These are phyloP conservation scores for Ramularia endophylla DNA, from an alignment of 2,329 filamentous ascomycete genomes.

Conservation along the genomic window DNA sequence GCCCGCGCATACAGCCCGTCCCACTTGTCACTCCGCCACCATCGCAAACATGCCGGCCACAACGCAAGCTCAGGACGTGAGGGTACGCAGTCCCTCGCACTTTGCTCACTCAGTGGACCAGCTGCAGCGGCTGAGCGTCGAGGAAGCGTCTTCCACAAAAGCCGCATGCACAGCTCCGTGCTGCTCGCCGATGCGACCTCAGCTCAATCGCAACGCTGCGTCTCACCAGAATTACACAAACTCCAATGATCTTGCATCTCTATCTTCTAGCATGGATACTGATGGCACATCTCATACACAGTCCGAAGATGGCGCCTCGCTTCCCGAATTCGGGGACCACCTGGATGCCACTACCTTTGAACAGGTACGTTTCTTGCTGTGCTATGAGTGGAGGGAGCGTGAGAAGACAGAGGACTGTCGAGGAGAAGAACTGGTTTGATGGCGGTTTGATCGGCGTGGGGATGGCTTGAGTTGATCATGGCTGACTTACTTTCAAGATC, in stretches of 20 bases:
- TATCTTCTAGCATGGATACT: conserved; percentile 17
- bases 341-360: conserved; percentile 79
- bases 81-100: conserved; percentile 18
- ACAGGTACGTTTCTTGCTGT: conserved; percentile 44
- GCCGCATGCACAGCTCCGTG: conserved; percentile 8
- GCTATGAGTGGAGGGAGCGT: neutral
- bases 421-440: no score
- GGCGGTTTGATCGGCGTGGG: neutral
- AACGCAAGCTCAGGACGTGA: conserved; percentile 16
- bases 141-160: neutral
- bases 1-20: no score
- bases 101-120: neutral
- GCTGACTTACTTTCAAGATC: conserved; percentile 45
- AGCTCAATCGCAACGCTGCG: conserved; percentile 15
- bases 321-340: conserved; percentile 59
- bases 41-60: conserved; percentile 19
- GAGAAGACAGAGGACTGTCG: no score
- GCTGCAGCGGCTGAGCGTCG: conserved; percentile 1
- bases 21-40: neutral
- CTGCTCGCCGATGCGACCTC: conserved; percentile 14
- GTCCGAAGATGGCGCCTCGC: conserved; percentile 43
- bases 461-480: no score
- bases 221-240: conserved; percentile 10
- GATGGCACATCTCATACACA: conserved; percentile 23
- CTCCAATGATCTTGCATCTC: conserved; percentile 5